Conservation (phyloP, 2,329 filamentous ascomycete species). For the Nemania serpens region DNA sequence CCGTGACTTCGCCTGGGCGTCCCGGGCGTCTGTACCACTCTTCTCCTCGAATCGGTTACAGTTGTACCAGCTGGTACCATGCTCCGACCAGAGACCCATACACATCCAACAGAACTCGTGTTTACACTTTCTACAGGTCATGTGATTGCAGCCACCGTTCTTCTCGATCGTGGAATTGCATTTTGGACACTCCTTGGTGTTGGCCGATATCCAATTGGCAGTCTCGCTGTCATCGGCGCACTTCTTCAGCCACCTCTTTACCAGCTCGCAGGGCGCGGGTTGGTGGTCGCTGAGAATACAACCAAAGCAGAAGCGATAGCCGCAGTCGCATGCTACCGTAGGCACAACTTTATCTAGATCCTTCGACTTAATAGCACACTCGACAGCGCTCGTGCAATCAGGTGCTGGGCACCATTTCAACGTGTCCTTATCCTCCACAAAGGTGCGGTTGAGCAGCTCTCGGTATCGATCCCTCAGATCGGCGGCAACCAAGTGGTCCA, state of each 20-base stretch:
- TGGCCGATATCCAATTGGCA: slow-evolving; percentile 98
- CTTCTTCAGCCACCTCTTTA: slow-evolving; percentile 97
- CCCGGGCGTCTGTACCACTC: slow-evolving; percentile 85
- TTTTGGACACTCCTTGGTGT: slow-evolving; percentile 97
- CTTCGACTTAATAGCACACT: slow-evolving; percentile 86
- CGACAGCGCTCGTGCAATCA: slow-evolving; percentile 92
- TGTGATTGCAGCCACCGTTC: slow-evolving; percentile 62
- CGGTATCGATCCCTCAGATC: slow-evolving; percentile 71
- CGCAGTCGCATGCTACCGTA: slow-evolving; percentile 84
- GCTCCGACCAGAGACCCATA: slow-evolving; percentile 98
- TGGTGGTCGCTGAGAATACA: slow-evolving; percentile 90
- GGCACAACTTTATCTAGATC: slow-evolving; percentile 85
- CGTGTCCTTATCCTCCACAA: slow-evolving; percentile 94
- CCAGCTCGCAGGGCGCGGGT: slow-evolving; percentile 85
- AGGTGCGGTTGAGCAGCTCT: slow-evolving; percentile 86
- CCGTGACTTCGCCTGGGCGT: slow-evolving; percentile 88
- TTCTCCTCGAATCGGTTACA: slow-evolving; percentile 98
- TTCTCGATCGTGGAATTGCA: slow-evolving; percentile 98
- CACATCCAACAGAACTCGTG: slow-evolving; percentile 92
- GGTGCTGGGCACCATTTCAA: slow-evolving; percentile 98
- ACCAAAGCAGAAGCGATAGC: slow-evolving; percentile 92
- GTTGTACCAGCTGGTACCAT: slow-evolving; percentile 99
- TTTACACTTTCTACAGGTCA: slow-evolving; percentile 46
- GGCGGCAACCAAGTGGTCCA: slow-evolving; percentile 72
- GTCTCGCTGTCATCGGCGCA: slow-evolving; percentile 98